These are phyloP conservation scores for Jatropha curcas DNA, from an alignment of 345 rosid species.

Conservation along the genomic window DNA sequence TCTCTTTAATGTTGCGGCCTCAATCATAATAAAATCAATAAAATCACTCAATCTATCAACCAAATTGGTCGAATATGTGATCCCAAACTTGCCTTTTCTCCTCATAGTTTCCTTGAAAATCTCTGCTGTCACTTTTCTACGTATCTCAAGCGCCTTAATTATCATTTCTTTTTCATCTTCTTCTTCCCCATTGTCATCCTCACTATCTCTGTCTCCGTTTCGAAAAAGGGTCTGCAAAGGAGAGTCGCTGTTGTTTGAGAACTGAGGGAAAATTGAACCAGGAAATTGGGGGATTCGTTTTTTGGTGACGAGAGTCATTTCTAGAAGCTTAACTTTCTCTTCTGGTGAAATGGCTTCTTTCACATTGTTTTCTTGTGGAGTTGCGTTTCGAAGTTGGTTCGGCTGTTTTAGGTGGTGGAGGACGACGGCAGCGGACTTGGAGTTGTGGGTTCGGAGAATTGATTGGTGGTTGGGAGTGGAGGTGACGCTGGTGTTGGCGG, in stretches of 20 bases:
- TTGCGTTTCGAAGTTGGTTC: conserved; percentile 11
- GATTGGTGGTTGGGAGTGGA: conserved; percentile 22
- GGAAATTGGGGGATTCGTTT: conserved; percentile 71
- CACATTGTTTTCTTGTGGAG: conserved; percentile 16
- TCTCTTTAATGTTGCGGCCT: conserved; percentile 76
- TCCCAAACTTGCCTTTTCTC: conserved; percentile 77
- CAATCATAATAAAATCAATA: conserved; percentile 71
- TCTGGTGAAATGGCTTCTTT: conserved; percentile 31
- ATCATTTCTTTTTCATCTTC: conserved; percentile 60
- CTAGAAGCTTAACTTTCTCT: conserved; percentile 53
- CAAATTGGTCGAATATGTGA: conserved; percentile 75
- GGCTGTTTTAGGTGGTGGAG: conserved; percentile 37
- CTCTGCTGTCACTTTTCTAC: conserved; percentile 75
- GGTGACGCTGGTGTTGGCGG: not conserved
- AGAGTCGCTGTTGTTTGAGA: conserved; percentile 37
- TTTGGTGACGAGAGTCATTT: conserved; percentile 52
- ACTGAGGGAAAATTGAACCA: conserved; percentile 50
- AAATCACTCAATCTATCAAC: conserved; percentile 51
- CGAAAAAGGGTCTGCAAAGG: conserved; percentile 42
- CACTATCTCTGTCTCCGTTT: not conserved
- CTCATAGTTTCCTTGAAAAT: conserved; percentile 60
- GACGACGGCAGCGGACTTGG: conserved; percentile 44
- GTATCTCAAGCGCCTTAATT: conserved; percentile 61
- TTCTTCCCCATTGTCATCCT: conserved; percentile 17
- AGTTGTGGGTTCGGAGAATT: conserved; percentile 54